A percentile compares a stretch with the other conserved stretches of the same genome.
Conservation (phyloP, 371 early-diverging fungal genomes). For the Mucor irregularis region DNA sequence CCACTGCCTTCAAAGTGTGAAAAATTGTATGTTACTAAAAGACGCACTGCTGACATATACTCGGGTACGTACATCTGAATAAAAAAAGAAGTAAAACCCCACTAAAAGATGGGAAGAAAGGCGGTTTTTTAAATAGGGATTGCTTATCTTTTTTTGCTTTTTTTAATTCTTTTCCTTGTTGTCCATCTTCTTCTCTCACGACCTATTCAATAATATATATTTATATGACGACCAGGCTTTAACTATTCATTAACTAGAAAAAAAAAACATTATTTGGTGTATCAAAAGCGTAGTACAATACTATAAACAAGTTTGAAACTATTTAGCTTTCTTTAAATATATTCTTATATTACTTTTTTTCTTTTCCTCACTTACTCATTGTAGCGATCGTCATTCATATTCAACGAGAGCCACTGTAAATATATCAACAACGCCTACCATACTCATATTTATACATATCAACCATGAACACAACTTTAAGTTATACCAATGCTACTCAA, state of each 20-base stretch:
- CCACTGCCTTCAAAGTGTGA: no score
- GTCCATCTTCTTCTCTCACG: background rate
- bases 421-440: background rate
- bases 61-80: no score
- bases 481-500: constrained; percentile 35
- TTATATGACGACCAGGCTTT: background rate
- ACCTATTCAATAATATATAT: background rate
- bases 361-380: background rate
- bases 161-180: background rate
- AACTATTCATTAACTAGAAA: no score
- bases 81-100: no score
- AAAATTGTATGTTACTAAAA: no score
- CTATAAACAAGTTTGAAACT: background rate
- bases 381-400: no score
- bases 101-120: no score
- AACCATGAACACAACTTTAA: constrained; percentile 5
- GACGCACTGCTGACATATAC: no score
- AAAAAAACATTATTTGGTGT: background rate
- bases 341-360: background rate
- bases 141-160: background rate
- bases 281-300: background rate
- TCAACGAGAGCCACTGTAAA: no score
- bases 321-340: background rate
- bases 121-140: background rate
- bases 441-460: constrained; percentile 3